Evolutionary conservation across 805 yeast species (phyloP).

Genomic region (Suhomyces xylopsoci): DNA sequence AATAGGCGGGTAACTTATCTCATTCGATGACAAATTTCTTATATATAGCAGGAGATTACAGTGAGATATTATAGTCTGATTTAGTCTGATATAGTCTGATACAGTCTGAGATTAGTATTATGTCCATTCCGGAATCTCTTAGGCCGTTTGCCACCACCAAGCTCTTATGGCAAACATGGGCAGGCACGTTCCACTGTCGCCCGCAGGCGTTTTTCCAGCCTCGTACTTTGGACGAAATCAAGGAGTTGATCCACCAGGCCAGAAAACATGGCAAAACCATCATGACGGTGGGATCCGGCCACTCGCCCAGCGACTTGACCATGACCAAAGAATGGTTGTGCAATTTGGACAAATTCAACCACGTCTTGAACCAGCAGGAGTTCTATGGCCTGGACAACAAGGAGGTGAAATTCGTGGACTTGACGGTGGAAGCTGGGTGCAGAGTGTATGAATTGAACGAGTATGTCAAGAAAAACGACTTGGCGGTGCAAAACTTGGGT

Average conservation of each 20-base stretch:
- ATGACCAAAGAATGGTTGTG: conserved; percentile 87
- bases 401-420: conserved; percentile 71
- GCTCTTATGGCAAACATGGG: conserved; percentile 73
- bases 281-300: conserved; percentile 89
- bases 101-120: too few relatives aligned
- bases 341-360: conserved; percentile 72
- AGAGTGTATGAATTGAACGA: conserved; percentile 73
- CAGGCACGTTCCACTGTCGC: conserved; percentile 74
- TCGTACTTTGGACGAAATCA: conserved; percentile 60
- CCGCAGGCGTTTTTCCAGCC: conserved; percentile 87
- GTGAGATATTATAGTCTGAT: too few relatives aligned
- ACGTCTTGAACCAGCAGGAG: conserved; percentile 47
- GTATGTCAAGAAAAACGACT: conserved; percentile 55
- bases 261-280: conserved; percentile 56
- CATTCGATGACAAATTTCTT: background rate
- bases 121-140: conserved; percentile 34
- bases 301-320: conserved; percentile 89
- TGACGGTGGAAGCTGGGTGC: conserved; percentile 93
- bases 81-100: too few relatives aligned
- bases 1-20: background rate
- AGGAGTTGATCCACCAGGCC: conserved; percentile 65
- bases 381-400: conserved; percentile 40
- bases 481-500: conserved; percentile 88
- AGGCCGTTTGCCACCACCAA: conserved; percentile 38
- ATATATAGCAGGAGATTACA: too few relatives aligned